Evolutionary conservation across 805 yeast genomes (phyloP), one percentile per base, ranked within the genome.

Genomic region (Candida schatavii): DNA sequence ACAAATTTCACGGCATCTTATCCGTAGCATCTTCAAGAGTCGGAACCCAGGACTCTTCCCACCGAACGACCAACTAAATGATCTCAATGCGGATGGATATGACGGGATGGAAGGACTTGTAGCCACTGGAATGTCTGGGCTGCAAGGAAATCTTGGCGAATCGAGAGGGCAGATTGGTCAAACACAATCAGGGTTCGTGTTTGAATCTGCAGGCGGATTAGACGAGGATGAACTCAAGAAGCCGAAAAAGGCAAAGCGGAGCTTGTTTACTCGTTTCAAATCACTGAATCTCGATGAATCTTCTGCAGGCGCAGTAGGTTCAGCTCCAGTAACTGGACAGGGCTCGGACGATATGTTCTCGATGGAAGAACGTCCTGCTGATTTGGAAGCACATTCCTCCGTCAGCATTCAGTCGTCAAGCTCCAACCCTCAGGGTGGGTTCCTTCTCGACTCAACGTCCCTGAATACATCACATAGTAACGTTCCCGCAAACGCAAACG

Each of bases 261-360:
- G 66, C 44, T 50, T 70, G 25, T 69, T 70, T 51, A 68, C 60
- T 2, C 56, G 75, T 37, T 69, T 70, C 47, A 70, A 69, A 47
- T 44, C 51, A 23, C 49, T 43, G 4, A 23, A 27, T 3, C 35
- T 35, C 11, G 32, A 31, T 3, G 52, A 48, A 19, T 42, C 19
- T 11, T 4, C 15, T 6, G 22, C 5, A 4, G 20, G 17, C 13
- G 5, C 17, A 11, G 17, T 17, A 11, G 6, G 14, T 6, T 11
- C 14, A 6, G 5, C 32, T 11, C 6, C n/a, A 6, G 14, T 17
- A 6, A 17, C 10, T 13, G 17, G 10, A 6, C 7, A 11, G 11
- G 10, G 7, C 7, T 17, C 15, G 18, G 35, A 31, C 6, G 35
- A 31, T 17, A 6, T 29, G 13, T 20, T 17, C 35, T 31, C 35